phyloP scores from a whole-genome alignment of 2,329 filamentous ascomycete genomes.

The Gliomastix tumulicola region DNA sequence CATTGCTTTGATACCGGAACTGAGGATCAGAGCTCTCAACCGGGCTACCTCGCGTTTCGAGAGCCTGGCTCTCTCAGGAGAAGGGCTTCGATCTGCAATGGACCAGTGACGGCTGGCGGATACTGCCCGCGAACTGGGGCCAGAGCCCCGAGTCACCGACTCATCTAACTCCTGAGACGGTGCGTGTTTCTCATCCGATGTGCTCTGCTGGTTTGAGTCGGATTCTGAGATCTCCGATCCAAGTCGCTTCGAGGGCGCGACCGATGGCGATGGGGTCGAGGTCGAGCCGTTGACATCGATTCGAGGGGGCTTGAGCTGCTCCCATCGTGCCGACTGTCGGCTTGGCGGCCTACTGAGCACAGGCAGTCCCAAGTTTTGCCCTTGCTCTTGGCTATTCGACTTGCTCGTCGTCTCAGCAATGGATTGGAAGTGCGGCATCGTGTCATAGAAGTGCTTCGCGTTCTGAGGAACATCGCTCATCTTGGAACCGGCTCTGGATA shows the following conservation, averaged over 20 bases:
- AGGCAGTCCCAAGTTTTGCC: not conserved
- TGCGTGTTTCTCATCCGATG: no score
- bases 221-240: conserved; percentile 29
- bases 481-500: conserved; percentile 24
- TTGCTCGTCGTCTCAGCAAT: conserved; percentile 16
- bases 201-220: conserved; percentile 23
- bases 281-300: conserved; percentile 36
- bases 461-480: conserved; percentile 20
- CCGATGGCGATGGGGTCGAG: conserved; percentile 9
- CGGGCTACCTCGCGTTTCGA: conserved; percentile 72
- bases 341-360: conserved; percentile 12
- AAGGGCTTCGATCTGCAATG: conserved; percentile 34
- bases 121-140: conserved; percentile 6
- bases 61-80: conserved; percentile 28
- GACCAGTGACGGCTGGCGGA: conserved; percentile 39
- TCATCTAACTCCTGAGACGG: no score
- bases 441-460: conserved; percentile 40
- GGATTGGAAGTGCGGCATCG: conserved; percentile 42
- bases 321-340: conserved; percentile 35
- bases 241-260: not conserved
- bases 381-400: not conserved
- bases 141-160: conserved; percentile 4
- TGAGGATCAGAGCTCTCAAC: conserved; percentile 69
- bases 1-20: conserved; percentile 82
- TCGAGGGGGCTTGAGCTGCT: conserved; percentile 39